Evolutionary conservation across 257 asterid genomes (phyloP).

Genomic region (Scutellaria galericulata): DNA sequence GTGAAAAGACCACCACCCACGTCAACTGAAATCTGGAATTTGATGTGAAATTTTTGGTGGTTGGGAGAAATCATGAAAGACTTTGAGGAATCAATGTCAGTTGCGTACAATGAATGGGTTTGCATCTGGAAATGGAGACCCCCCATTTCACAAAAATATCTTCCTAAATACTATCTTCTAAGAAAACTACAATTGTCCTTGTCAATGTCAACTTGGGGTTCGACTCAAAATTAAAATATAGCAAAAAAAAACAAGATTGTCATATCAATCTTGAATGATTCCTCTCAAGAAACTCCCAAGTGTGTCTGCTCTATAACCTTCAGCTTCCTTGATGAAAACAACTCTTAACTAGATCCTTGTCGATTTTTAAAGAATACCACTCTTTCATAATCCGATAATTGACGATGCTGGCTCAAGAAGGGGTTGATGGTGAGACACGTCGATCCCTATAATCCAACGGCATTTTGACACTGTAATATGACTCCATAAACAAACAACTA

Average conservation of each 20-base stretch:
- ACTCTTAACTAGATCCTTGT: slow-evolving; percentile 14
- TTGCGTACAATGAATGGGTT: slow-evolving; percentile 19
- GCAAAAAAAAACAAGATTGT: slow-evolving; percentile 10
- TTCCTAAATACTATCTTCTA: not conserved
- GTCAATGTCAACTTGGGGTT: slow-evolving; percentile 27
- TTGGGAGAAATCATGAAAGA: slow-evolving; percentile 21
- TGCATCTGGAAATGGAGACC: not conserved
- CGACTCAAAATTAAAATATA: not conserved
- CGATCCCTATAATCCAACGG: too few relatives aligned
- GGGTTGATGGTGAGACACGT: too few relatives aligned
- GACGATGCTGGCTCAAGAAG: not conserved
- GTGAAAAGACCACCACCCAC: slow-evolving; percentile 29
- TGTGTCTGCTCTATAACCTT: slow-evolving; percentile 23
- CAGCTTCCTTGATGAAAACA: slow-evolving; percentile 6
- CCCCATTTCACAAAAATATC: slow-evolving; percentile 18
- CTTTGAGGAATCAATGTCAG: slow-evolving; percentile 28
- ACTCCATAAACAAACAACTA: not conserved
- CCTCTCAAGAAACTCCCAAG: slow-evolving; percentile 11
- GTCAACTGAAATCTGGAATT: not conserved
- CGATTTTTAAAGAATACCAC: not conserved
- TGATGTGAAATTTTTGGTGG: slow-evolving; percentile 30
- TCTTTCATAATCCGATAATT: not conserved
- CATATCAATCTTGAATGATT: slow-evolving; percentile 33
- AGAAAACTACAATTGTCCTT: not conserved
- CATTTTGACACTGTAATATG: too few relatives aligned